Conservation (phyloP, 768 basidiomycete species). For the Podaxis sp. region DNA sequence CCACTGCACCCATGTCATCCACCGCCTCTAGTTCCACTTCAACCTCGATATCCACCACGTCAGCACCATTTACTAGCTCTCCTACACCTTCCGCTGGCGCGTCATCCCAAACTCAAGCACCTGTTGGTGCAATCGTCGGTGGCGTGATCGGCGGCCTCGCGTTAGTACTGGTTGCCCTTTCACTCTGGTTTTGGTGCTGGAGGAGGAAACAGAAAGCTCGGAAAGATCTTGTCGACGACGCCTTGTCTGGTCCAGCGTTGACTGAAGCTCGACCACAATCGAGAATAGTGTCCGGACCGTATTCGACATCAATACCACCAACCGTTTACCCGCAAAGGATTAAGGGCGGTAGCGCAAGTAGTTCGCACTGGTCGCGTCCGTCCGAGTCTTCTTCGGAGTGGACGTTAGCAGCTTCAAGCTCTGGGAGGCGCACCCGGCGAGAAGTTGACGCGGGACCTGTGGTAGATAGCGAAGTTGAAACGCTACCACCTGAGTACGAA, state of each 20-base stretch:
- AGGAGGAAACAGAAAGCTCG: background rate
- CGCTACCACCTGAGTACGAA: constrained; percentile 30
- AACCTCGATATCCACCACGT: background rate
- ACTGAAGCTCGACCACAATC: background rate
- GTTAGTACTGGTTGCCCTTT: constrained; percentile 24
- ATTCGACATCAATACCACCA: background rate
- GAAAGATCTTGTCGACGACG: background rate
- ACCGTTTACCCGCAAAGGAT: background rate
- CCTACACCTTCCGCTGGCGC: constrained; percentile 12
- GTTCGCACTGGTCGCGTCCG: background rate
- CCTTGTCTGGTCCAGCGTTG: background rate
- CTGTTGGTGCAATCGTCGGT: constrained; percentile 37
- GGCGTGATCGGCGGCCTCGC: constrained; percentile 39
- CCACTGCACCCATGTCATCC: background rate
- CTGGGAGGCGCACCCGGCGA: constrained; percentile 11
- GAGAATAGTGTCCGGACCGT: background rate
- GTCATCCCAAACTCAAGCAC: background rate
- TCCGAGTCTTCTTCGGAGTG: background rate
- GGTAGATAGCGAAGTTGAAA: constrained; percentile 21
- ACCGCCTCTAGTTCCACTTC: background rate
- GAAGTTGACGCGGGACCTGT: constrained; percentile 27
- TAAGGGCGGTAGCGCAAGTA: background rate
- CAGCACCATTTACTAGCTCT: background rate
- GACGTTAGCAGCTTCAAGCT: background rate
- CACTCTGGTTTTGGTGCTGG: constrained; percentile 21